phyloP scores from a whole-genome alignment of 225 moss, liverwort and hornwort species.

The Marchantia paleacea region DNA sequence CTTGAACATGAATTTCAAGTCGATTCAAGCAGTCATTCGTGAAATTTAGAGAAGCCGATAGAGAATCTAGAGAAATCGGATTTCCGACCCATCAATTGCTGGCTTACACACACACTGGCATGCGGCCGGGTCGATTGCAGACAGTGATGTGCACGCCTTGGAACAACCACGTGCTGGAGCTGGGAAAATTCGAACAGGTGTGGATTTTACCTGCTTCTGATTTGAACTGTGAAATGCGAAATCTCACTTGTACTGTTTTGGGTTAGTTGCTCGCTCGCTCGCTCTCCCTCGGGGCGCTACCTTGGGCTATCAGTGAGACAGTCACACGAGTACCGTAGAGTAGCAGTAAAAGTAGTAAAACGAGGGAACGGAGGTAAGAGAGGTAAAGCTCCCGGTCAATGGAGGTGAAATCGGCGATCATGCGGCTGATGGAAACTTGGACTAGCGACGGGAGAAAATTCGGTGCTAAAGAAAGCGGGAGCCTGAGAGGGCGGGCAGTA shows the following conservation, averaged over 20 bases:
- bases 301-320: neutral
- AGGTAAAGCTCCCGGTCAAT: neutral
- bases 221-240: neutral
- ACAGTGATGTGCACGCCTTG: conserved; percentile 47
- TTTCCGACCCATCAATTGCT: neutral
- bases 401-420: neutral
- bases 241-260: too few species aligned
- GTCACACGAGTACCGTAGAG: neutral
- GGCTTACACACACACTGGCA: neutral
- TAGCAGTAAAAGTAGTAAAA: neutral
- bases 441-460: neutral
- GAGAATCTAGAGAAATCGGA: neutral
- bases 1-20: too few species aligned
- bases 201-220: neutral
- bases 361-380: neutral
- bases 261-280: neutral
- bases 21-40: too few species aligned
- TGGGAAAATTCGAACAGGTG: conserved; percentile 43
- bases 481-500: neutral
- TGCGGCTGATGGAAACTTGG: neutral
- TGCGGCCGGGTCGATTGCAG: conserved; percentile 18
- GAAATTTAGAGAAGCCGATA: too few species aligned
- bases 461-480: neutral
- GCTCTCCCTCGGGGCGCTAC: too few species aligned
- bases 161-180: conserved; percentile 42